Evolutionary conservation across 1,139 yeast genomes (phyloP).

Genomic region (Arxiozyma telluris): DNA sequence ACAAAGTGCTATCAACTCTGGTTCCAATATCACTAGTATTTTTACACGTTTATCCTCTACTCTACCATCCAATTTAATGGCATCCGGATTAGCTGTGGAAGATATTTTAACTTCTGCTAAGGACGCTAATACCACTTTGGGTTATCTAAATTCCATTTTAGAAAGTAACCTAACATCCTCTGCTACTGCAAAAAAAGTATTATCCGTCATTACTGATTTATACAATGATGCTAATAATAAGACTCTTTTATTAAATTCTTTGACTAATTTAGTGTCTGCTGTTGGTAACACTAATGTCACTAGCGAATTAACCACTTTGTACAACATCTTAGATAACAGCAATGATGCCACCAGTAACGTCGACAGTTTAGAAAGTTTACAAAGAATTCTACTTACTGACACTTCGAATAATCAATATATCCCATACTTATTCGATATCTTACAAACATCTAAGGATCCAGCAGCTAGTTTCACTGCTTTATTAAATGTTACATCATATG

Average conservation of each 20-base stretch:
- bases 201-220: constrained; percentile 16
- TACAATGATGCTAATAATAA: constrained; percentile 15
- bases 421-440: constrained; percentile 20
- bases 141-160: constrained; percentile 18
- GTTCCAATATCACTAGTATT: background rate
- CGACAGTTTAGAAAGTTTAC: constrained; percentile 14
- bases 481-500: constrained; percentile 21
- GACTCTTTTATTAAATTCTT: constrained; percentile 17
- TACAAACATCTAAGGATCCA: constrained; percentile 23
- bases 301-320: constrained; percentile 18
- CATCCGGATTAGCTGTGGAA: constrained; percentile 7
- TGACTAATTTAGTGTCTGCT: constrained; percentile 18
- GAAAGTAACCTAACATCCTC: constrained; percentile 22
- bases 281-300: constrained; percentile 8
- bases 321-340: constrained; percentile 19
- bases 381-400: constrained; percentile 12
- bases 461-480: constrained; percentile 22
- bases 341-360: constrained; percentile 20
- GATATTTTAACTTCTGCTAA: constrained; percentile 12
- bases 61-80: constrained; percentile 4
- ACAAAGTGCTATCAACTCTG: constrained; percentile 2
- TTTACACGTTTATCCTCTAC: constrained; percentile 5
- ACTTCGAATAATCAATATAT: constrained; percentile 13
- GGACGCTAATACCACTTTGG: constrained; percentile 11
- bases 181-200: constrained; percentile 17